These are phyloP conservation scores for Botrytis aclada DNA, from an alignment of 2,329 filamentous ascomycete genomes.

Conservation along the genomic window DNA sequence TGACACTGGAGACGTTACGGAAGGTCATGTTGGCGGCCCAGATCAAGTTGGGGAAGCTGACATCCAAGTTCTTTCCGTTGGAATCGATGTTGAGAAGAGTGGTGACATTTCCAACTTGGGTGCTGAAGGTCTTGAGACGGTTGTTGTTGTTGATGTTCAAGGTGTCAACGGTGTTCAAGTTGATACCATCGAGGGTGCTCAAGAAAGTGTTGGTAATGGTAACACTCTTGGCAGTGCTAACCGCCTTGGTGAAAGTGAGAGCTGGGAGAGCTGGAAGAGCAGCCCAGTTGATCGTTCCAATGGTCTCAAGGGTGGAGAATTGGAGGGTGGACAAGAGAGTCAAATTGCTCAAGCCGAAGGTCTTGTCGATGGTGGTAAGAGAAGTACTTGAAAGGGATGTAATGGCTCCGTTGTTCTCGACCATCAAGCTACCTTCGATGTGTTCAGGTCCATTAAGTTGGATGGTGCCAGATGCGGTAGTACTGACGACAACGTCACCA, in stretches of 20 bases:
- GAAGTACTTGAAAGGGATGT: slow-evolving; percentile 59
- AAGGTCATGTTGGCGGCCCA: slow-evolving; percentile 79
- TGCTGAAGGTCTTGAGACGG: slow-evolving; percentile 71
- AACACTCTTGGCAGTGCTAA: slow-evolving; percentile 67
- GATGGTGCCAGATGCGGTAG: slow-evolving; percentile 42
- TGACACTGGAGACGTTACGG: slow-evolving; percentile 73
- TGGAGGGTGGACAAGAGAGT: slow-evolving; percentile 65
- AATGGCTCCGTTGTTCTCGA: slow-evolving; percentile 61
- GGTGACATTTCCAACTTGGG: slow-evolving; percentile 74
- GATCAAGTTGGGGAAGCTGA: slow-evolving; percentile 75
- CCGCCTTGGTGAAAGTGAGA: slow-evolving; percentile 55
- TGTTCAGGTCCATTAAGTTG: slow-evolving; percentile 57
- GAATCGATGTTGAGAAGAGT: slow-evolving; percentile 68
- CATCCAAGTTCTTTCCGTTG: slow-evolving; percentile 70
- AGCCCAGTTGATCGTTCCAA: slow-evolving; percentile 67
- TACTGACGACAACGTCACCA: slow-evolving; percentile 38
- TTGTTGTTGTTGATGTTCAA: slow-evolving; percentile 91
- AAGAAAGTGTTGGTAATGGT: slow-evolving; percentile 85
- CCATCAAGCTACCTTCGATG: slow-evolving; percentile 56
- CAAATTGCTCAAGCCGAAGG: slow-evolving; percentile 67
- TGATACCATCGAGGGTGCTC: slow-evolving; percentile 73
- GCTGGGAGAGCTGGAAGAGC: slow-evolving; percentile 63
- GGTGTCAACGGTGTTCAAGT: slow-evolving; percentile 66
- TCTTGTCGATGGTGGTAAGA: slow-evolving; percentile 63
- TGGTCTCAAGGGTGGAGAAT: slow-evolving; percentile 62